A percentile compares a stretch with the other conserved stretches of the same genome.
Conservation (phyloP, 2,329 filamentous ascomycete genomes). For the Alternaria sp. region DNA sequence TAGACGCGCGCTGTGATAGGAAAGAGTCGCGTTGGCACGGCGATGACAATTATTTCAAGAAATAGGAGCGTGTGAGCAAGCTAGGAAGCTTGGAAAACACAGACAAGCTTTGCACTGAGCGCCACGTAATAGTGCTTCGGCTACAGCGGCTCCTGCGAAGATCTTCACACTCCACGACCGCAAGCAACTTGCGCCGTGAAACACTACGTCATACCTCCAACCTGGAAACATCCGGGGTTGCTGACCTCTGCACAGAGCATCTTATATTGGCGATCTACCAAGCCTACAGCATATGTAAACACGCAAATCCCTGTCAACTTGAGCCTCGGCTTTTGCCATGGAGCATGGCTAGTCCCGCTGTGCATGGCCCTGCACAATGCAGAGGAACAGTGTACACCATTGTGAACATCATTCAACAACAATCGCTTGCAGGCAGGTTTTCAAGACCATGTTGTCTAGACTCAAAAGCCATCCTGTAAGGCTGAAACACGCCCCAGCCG, state of each 20-base stretch:
- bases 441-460: neutral
- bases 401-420: conserved; percentile 2
- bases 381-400: neutral
- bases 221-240: neutral
- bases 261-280: neutral
- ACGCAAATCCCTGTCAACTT: neutral
- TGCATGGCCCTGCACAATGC: neutral
- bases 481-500: conserved; percentile 17
- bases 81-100: conserved; percentile 2
- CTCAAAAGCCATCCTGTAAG: conserved; percentile 1
- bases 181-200: neutral
- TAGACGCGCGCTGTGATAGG: conserved; percentile 7
- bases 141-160: conserved; percentile 6
- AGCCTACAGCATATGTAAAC: neutral
- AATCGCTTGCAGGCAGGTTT: conserved; percentile 1
- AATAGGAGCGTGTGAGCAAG: conserved; percentile 3
- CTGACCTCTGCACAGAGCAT: neutral
- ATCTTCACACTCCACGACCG: conserved; percentile 2
- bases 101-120: conserved; percentile 2
- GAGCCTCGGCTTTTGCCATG: neutral
- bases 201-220: conserved; percentile 7
- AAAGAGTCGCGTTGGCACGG: conserved; percentile 15
- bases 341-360: neutral
- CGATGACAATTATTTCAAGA: conserved; percentile 3
- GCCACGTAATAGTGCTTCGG: conserved; percentile 1